Conservation (phyloP, 1,284 basidiomycete genomes). For the Apiotrichum siamense region DNA sequence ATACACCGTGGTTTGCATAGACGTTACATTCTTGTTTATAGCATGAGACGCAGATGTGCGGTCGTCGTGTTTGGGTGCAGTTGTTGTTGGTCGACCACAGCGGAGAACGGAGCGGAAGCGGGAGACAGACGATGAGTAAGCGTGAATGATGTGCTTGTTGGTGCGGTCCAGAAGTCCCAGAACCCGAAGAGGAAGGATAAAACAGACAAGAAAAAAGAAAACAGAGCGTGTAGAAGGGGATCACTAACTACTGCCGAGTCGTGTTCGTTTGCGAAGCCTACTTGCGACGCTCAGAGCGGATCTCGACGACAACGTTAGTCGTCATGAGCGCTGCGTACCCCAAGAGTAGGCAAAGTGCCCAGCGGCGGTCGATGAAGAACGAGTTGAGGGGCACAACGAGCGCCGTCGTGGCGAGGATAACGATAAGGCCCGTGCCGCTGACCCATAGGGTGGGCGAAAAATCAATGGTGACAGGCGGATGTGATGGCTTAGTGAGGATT, state of each 20-base stretch:
- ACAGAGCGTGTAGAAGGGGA: neutral
- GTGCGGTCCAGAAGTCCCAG: too few relatives aligned
- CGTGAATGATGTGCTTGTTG: too few relatives aligned
- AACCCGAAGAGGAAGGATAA: too few relatives aligned
- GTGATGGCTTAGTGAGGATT: constrained; percentile 47
- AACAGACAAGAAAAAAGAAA: too few relatives aligned
- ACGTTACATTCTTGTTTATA: constrained; percentile 2
- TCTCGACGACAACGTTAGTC: constrained; percentile 69
- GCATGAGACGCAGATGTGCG: neutral
- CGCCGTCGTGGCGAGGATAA: constrained; percentile 68
- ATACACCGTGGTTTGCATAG: constrained; percentile 3
- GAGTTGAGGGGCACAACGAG: constrained; percentile 77
- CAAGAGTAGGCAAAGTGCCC: constrained; percentile 71
- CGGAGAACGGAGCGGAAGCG: neutral
- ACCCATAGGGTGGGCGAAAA: constrained; percentile 80
- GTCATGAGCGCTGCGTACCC: constrained; percentile 69
- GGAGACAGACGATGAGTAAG: too few relatives aligned
- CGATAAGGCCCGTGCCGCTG: constrained; percentile 69
- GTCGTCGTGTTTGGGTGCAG: neutral
- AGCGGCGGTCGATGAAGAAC: constrained; percentile 68
- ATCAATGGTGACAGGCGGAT: constrained; percentile 64
- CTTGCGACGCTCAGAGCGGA: constrained; percentile 35
- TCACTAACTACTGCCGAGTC: neutral
- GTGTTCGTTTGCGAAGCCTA: neutral
- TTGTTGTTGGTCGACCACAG: too few relatives aligned